Evolutionary conservation across 352 stramenopile species (phyloP), one percentile per base, ranked within the genome.

Genomic region (Blastocystis sp.): DNA sequence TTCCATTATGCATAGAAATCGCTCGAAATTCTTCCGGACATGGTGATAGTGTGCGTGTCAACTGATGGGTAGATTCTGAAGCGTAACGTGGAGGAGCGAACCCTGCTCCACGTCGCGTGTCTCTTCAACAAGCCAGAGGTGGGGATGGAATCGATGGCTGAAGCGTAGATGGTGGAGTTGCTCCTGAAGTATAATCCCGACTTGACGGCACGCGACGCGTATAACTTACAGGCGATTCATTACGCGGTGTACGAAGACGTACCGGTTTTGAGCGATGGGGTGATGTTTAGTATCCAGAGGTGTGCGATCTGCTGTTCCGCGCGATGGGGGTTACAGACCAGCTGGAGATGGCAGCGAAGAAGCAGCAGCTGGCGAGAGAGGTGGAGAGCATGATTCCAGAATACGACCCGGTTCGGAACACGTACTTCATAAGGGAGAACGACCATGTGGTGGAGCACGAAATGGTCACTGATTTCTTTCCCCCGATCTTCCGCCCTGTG

Each of bases 51-150:
- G 26, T 65, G 10, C 24, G 21, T 65, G 2, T 24, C 1, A 35
- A 4, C 24, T 50, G 65, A 24, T 29, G 16, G 21, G 21, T 67
- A 85, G 74, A 67, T 85, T n/a, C 65, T 69, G 19, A 31, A 51
- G 10, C 50, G 39, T 31, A 85, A 85, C 41, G 60, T 85, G 1
- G 74, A 85, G 29, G 74, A 59, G 12, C 29, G 61, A 55, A 85
- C 74, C 10, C 31, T 85, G n/a, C 55, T 85, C 29, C 74, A 85
- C 26, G 35, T 85, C 24, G 55, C 74, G 1, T 66, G 55, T 69
- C 50, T 69, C n/a, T 51, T 69, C 33, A 67, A 69, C 51, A 69
- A 51, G n/a, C 41, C 55, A 3, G 74, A 69, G 26, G 74, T 85
- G 19, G 6, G 31, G 41, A 19, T 45, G 12, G 24, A 0, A 70